These are phyloP conservation scores for Fusarium dlaminii DNA, from an alignment of 2,329 filamentous ascomycete species.

Conservation along the genomic window DNA sequence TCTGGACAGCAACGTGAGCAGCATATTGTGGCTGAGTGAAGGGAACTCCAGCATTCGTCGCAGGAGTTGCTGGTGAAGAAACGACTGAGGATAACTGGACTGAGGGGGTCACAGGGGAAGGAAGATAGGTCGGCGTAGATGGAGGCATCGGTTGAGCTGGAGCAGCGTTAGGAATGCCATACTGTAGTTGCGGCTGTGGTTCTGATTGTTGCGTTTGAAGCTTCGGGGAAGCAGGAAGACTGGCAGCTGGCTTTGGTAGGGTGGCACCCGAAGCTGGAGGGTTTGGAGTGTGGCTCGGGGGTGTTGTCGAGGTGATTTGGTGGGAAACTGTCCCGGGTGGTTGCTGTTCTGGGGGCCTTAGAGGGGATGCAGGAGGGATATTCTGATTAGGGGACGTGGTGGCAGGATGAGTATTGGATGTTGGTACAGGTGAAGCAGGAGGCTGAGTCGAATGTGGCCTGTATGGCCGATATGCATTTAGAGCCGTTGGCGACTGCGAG, in stretches of 20 bases:
- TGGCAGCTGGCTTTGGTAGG: conserved; percentile 10
- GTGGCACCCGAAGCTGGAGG: neutral
- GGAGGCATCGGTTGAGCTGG: conserved; percentile 19
- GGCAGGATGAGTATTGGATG: conserved; percentile 6
- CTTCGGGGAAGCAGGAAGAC: conserved; percentile 17
- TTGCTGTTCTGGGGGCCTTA: conserved; percentile 17
- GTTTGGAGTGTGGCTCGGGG: neutral
- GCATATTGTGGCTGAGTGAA: conserved; percentile 35
- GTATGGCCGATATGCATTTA: conserved; percentile 45
- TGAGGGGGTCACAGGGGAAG: conserved; percentile 22
- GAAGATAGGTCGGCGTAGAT: conserved; percentile 9
- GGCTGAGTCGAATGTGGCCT: conserved; percentile 36
- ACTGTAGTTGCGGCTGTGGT: conserved; percentile 7
- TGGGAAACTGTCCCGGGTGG: conserved; percentile 33
- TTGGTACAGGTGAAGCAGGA: neutral
- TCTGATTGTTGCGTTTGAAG: conserved; percentile 9
- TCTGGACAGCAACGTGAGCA: conserved; percentile 18
- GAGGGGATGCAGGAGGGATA: conserved; percentile 2
- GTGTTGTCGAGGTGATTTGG: conserved; percentile 30
- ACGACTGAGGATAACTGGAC: conserved; percentile 12
- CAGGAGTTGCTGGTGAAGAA: conserved; percentile 18
- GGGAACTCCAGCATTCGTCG: conserved; percentile 9
- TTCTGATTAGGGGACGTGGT: conserved; percentile 10
- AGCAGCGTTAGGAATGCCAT: conserved; percentile 16
- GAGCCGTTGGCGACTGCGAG: conserved; percentile 34